phyloP scores from a whole-genome alignment of 2,329 filamentous ascomycete genomes.

The Cytospora piceae region DNA sequence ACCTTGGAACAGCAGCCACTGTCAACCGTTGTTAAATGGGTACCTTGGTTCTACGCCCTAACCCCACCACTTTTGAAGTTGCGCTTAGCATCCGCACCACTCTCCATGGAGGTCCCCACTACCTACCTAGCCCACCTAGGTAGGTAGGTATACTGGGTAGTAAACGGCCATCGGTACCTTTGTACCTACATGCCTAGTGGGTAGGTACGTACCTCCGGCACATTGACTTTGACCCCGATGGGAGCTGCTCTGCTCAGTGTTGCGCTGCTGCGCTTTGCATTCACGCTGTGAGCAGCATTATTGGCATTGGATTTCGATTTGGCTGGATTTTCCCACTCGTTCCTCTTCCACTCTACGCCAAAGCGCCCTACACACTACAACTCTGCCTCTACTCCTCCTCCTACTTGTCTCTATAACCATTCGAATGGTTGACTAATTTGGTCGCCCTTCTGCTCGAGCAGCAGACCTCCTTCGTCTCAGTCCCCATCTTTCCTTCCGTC shows the following conservation, averaged over 20 bases:
- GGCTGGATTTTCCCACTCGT: constrained; percentile 29
- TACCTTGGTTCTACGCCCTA: neutral
- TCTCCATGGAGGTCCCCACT: neutral
- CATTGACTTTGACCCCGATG: constrained; percentile 25
- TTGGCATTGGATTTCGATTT: constrained; percentile 14
- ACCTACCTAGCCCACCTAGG: no score
- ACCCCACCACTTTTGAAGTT: neutral
- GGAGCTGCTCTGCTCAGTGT: constrained; percentile 17
- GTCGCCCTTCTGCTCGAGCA: constrained; percentile 21
- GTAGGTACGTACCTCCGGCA: constrained; percentile 23
- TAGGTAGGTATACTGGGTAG: no score
- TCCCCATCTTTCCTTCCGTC: constrained; percentile 13
- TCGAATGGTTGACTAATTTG: constrained; percentile 14
- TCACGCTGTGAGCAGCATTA: constrained; percentile 17
- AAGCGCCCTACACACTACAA: constrained; percentile 14
- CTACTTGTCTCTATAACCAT: constrained; percentile 13
- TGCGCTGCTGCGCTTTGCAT: constrained; percentile 13
- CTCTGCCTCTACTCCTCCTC: constrained; percentile 18
- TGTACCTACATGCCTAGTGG: no score
- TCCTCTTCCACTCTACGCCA: constrained; percentile 17
- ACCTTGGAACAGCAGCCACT: neutral
- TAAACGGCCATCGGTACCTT: constrained; percentile 1
- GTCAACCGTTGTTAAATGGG: constrained; percentile 3
- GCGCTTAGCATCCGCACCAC: constrained; percentile 2
- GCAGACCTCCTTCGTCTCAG: constrained; percentile 26